Evolutionary conservation across 2,329 filamentous ascomycete species (phyloP).

Genomic region (Alternaria solani): DNA sequence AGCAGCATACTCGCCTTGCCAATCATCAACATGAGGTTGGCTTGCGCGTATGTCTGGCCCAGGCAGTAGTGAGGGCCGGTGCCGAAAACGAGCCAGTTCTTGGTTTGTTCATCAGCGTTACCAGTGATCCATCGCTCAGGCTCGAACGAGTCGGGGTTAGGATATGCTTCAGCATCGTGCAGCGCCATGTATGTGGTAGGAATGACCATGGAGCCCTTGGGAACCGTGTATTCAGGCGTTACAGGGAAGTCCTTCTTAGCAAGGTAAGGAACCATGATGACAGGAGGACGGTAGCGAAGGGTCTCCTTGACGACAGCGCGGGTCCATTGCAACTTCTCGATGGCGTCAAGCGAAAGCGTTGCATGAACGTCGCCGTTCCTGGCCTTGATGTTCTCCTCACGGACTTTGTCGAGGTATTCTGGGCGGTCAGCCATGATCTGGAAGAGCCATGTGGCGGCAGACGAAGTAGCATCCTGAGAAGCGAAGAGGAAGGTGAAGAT

Average conservation of each 20-base stretch:
- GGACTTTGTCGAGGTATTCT: conserved; percentile 87
- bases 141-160: conserved; percentile 75
- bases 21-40: conserved; percentile 87
- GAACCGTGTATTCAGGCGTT: conserved; percentile 85
- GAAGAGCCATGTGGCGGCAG: conserved; percentile 93
- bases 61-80: conserved; percentile 96
- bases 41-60: conserved; percentile 88
- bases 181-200: conserved; percentile 90
- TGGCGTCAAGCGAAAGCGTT: conserved; percentile 79
- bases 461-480: conserved; percentile 95
- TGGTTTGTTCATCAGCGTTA: conserved; percentile 86
- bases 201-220: conserved; percentile 95
- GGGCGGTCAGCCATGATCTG: conserved; percentile 92
- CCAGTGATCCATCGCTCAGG: conserved; percentile 74
- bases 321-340: conserved; percentile 89
- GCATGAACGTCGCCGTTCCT: conserved; percentile 78
- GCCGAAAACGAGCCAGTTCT: conserved; percentile 98
- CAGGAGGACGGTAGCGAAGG: conserved; percentile 87
- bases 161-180: conserved; percentile 91
- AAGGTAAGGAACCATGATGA: conserved; percentile 95
- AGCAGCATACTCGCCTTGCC: conserved; percentile 88
- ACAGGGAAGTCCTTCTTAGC: conserved; percentile 96
- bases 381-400: conserved; percentile 84
- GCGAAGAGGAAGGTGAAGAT: conserved; percentile 97
- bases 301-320: conserved; percentile 79